phyloP scores from a whole-genome alignment of 2,329 filamentous ascomycete species.

The Trichoderma oligosporum region DNA sequence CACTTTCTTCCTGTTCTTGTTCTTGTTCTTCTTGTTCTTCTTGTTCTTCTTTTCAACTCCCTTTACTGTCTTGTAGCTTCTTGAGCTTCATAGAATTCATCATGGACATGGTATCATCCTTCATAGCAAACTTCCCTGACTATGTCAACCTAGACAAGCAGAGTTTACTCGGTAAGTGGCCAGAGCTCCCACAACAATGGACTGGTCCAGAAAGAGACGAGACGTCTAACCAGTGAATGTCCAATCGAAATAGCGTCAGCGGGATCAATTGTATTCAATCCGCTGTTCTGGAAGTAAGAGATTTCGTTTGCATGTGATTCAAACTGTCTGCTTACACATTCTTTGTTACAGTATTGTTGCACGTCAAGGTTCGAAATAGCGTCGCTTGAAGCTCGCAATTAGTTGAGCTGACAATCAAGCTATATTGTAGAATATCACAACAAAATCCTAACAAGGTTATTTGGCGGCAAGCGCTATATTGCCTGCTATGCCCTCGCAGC shows the following conservation, averaged over 20 bases:
- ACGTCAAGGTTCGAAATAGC: conserved; percentile 59
- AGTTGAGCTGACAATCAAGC: conserved; percentile 21
- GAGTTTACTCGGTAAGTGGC: conserved; percentile 60
- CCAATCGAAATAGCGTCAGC: conserved; percentile 63
- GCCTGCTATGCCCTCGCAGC: conserved; percentile 88
- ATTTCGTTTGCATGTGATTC: background rate
- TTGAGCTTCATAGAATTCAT: background rate
- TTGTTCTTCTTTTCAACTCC: too few species aligned
- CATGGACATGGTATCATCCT: conserved; percentile 39
- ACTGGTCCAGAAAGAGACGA: background rate
- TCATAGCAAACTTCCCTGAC: conserved; percentile 47
- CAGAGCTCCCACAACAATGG: background rate
- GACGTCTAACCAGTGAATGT: conserved; percentile 13
- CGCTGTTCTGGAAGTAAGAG: conserved; percentile 98
- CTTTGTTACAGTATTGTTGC: conserved; percentile 66
- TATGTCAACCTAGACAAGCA: conserved; percentile 65
- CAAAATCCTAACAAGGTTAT: conserved; percentile 82
- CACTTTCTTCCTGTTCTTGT: background rate
- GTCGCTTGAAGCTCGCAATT: conserved; percentile 14
- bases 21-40: background rate
- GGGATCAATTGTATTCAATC: conserved; percentile 85
- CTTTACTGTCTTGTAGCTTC: background rate
- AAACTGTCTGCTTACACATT: conserved; percentile 32
- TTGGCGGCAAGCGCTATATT: conserved; percentile 69
- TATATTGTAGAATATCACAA: conserved; percentile 74